Conservation (phyloP, 306 rosid species). For the Acacia crassicarpa region DNA sequence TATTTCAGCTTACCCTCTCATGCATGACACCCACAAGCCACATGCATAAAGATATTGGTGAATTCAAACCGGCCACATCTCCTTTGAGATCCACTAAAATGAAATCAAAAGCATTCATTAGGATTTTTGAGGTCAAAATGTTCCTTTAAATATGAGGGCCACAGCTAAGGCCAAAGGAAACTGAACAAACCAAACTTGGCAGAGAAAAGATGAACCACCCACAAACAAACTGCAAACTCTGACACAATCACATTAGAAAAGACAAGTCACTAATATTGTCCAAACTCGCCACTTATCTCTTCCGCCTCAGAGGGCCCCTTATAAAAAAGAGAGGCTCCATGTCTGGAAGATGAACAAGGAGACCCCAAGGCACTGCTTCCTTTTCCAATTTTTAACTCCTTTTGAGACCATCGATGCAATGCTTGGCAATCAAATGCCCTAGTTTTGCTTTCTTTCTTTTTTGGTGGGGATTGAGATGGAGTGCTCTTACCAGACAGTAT, state of each 20-base stretch:
- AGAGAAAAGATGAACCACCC: conserved; percentile 14
- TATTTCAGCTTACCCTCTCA: neutral
- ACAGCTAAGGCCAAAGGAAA: neutral
- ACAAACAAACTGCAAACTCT: neutral
- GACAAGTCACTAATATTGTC: conserved; percentile 7
- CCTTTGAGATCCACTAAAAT: conserved; percentile 1
- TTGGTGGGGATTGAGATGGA: conserved; percentile 7
- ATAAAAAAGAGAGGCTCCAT: conserved; percentile 7
- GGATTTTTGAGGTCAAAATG: neutral
- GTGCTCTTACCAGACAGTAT: neutral
- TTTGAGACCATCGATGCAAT: neutral
- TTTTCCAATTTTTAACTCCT: neutral
- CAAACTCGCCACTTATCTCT: conserved; percentile 5
- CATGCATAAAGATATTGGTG: neutral
- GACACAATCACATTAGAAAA: conserved; percentile 18
- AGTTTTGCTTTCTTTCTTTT: neutral
- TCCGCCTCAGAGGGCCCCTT: conserved; percentile 3
- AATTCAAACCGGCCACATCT: conserved; percentile 9
- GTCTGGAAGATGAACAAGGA: conserved; percentile 24
- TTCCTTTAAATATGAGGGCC: conserved; percentile 13
- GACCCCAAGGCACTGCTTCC: conserved; percentile 25
- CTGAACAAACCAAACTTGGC: conserved; percentile 9
- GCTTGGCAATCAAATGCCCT: conserved; percentile 11
- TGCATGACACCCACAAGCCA: neutral
- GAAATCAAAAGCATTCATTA: neutral